Percentiles rank a stretch among this genome's conserved stretches.
These are phyloP conservation scores for Lobosporangium transversale DNA, from an alignment of 192 early-diverging fungal genomes.

Conservation along the genomic window DNA sequence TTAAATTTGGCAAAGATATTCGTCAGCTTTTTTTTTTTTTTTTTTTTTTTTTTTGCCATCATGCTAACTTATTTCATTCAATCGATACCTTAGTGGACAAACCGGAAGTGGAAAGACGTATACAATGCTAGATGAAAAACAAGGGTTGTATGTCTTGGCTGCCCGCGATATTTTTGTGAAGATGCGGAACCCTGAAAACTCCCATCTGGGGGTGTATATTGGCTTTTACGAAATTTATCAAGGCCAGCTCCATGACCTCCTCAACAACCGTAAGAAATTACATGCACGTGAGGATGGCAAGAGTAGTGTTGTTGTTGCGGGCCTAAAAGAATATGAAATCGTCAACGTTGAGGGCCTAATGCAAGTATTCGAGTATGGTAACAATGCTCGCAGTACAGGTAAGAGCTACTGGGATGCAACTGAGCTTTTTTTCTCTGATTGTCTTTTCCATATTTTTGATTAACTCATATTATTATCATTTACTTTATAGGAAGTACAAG, in stretches of 20 bases:
- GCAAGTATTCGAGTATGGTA: slow-evolving; percentile 95
- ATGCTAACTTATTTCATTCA: slow-evolving; percentile 2
- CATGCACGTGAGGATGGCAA: slow-evolving; percentile 97
- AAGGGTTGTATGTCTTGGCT: slow-evolving; percentile 91
- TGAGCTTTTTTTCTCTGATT: background rate
- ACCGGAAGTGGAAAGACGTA: slow-evolving; percentile 96
- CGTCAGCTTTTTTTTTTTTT: background rate
- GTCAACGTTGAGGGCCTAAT: slow-evolving; percentile 86
- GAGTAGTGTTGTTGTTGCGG: slow-evolving; percentile 90
- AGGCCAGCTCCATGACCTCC: slow-evolving; percentile 92
- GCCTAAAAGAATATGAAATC: slow-evolving; percentile 90
- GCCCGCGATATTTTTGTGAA: slow-evolving; percentile 90
- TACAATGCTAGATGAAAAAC: slow-evolving; percentile 92
- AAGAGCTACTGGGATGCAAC: slow-evolving; percentile 15
- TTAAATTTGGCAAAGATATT: background rate
- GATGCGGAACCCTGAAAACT: slow-evolving; percentile 73
- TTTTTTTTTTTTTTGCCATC: background rate
- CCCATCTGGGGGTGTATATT: slow-evolving; percentile 83
- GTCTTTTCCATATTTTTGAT: slow-evolving; percentile 10
- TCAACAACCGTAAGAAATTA: slow-evolving; percentile 90
- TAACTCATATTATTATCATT: background rate
- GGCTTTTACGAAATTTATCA: slow-evolving; percentile 98
- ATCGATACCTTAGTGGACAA: slow-evolving; percentile 69
- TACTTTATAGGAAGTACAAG: slow-evolving; percentile 82
- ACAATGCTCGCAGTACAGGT: slow-evolving; percentile 92